Conservation (phyloP, 2,329 filamentous ascomycete species). For the Teratosphaeria nubilosa region DNA sequence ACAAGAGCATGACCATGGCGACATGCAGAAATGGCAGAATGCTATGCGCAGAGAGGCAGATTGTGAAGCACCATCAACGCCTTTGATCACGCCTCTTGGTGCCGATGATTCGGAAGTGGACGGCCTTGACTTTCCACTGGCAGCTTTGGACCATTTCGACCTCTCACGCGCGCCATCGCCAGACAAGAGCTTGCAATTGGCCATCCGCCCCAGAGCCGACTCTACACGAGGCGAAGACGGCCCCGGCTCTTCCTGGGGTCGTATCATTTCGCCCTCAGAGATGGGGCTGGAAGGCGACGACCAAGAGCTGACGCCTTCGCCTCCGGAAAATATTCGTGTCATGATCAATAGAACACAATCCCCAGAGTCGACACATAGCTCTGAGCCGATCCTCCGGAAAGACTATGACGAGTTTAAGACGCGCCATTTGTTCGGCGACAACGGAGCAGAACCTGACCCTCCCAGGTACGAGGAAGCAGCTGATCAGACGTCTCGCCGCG, state of each 20-base stretch:
- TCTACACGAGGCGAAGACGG: neutral
- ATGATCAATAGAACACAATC: neutral
- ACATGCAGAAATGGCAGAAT: neutral
- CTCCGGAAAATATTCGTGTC: neutral
- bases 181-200: neutral
- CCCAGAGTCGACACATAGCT: neutral
- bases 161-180: neutral
- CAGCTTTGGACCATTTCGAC: neutral
- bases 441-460: neutral
- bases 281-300: neutral
- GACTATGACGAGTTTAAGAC: slow-evolving; percentile 15
- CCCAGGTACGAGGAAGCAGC: slow-evolving; percentile 5
- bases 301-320: neutral
- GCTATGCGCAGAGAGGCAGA: neutral
- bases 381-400: slow-evolving; percentile 1
- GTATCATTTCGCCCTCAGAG: neutral
- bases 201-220: neutral
- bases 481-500: neutral
- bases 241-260: neutral
- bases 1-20: neutral
- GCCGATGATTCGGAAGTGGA: neutral
- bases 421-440: slow-evolving; percentile 6
- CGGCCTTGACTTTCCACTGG: neutral
- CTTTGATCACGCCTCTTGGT: neutral
- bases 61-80: neutral